phyloP scores from a whole-genome alignment of 352 stramenopile genomes.

The Synura sp. region DNA sequence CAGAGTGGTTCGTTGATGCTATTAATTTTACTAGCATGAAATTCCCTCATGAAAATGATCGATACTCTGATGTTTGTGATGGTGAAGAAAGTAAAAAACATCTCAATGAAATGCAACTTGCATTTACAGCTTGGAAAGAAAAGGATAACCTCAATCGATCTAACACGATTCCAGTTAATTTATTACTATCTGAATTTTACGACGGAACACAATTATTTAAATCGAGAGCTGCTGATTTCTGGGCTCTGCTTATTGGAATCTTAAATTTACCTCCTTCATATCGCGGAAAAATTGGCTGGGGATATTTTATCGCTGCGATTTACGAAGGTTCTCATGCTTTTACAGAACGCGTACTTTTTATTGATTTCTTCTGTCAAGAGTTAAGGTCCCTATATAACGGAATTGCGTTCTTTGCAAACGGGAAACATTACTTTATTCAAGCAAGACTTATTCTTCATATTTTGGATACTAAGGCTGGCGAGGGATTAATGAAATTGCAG shows the following conservation, averaged over 20 bases:
- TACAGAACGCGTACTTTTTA: conserved; percentile 21
- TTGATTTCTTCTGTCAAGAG: conserved; percentile 21
- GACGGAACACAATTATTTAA: conserved; percentile 30
- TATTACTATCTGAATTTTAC: conserved; percentile 34
- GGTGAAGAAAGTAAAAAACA: conserved; percentile 1
- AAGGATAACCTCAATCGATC: conserved; percentile 22
- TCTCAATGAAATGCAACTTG: conserved; percentile 17
- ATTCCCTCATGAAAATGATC: conserved; percentile 3
- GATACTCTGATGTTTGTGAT: conserved; percentile 11
- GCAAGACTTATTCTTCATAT: conserved; percentile 28
- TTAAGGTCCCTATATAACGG: conserved; percentile 10
- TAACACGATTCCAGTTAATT: conserved; percentile 8
- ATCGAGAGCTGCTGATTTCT: not conserved
- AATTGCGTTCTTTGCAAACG: conserved; percentile 8
- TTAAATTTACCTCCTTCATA: conserved; percentile 38
- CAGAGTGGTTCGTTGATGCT: conserved; percentile 29
- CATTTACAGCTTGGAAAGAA: conserved; percentile 11
- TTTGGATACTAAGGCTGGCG: conserved; percentile 23
- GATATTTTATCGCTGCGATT: conserved; percentile 10
- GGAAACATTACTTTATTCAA: conserved; percentile 40
- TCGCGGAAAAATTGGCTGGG: conserved; percentile 10
- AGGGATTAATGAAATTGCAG: conserved; percentile 18
- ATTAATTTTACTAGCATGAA: conserved; percentile 19
- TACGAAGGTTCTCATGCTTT: conserved; percentile 15
- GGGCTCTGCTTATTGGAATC: not conserved